Evolutionary conservation across 1,139 yeast genomes (phyloP).

Genomic region (Geotrichum bryndzae): DNA sequence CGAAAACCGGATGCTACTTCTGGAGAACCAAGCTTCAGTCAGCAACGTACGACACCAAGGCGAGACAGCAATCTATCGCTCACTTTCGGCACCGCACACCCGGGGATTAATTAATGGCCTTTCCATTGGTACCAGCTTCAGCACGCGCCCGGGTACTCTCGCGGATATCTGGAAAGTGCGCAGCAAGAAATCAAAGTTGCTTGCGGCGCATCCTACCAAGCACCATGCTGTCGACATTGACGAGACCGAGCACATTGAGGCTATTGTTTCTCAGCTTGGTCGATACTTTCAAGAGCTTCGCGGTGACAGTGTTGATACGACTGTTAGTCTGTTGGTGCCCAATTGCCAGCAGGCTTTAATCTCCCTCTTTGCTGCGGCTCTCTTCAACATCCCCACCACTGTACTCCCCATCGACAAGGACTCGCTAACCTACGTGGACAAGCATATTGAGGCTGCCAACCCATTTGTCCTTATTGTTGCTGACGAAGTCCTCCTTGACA

Average conservation of each 20-base stretch:
- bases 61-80: conserved; percentile 61
- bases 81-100: conserved; percentile 45
- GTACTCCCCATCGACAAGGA: conserved; percentile 9
- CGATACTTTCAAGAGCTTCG: neutral
- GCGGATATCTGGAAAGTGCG: conserved; percentile 49
- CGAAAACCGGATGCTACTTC: conserved; percentile 50
- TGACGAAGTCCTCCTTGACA: neutral
- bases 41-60: conserved; percentile 47
- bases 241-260: neutral
- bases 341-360: conserved; percentile 4
- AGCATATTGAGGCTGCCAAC: conserved; percentile 9
- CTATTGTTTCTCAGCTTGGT: conserved; percentile 2
- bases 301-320: neutral
- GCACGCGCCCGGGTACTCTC: conserved; percentile 49
- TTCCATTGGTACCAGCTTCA: conserved; percentile 36
- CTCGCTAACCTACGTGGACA: neutral
- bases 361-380: conserved; percentile 9
- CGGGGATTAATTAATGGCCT: conserved; percentile 45
- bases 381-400: conserved; percentile 11
- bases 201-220: neutral
- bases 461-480: conserved; percentile 13
- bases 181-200: conserved; percentile 11
- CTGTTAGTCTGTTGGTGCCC: conserved; percentile 3
- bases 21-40: conserved; percentile 50
- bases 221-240: neutral